Evolutionary conservation across 1,284 basidiomycete species (phyloP), one percentile per base, ranked within the genome.

Genomic region (Ustilago tritici): DNA sequence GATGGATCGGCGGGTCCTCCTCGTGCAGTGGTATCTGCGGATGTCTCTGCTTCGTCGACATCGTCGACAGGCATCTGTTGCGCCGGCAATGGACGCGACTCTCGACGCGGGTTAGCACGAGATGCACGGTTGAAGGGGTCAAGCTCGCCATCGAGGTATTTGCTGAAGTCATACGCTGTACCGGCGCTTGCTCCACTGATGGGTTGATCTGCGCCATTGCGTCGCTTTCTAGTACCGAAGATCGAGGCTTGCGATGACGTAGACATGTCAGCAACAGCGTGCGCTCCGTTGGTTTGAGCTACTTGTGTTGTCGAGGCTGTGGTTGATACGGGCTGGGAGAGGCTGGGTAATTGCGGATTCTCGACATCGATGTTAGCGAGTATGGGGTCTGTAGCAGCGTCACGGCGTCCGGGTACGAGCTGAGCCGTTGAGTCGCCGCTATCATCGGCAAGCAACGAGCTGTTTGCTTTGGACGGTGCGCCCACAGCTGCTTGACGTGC

Each of bases 51-150:
- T n/a, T 61, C 56, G 28, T 61, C 58, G 19, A 60, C 47, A 36
- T 59, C 62, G 4, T 61, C 50, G 19, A 23, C 43, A 3, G 40
- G 46, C 40, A 34, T 38, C 11, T 58, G 65, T 36, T 58, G 66
- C 4, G 47, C 70, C 5, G 75, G 66, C n/a, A 77, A 63, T 3
- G 75, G 75, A 53, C 75, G 62, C 9, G 75, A 77, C 28, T 77
- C 70, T 15, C 69, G 49, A 14, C 75, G 65, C 5, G 56, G 58
- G 15, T 77, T 70, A 19, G 62, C 60, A 28, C 75, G 75, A 10
- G 75, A 69, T 11, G 63, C 70, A 19, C 70, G 70, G 50, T 77
- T 77, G 66, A 77, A 77, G 17, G 75, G 75, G 32, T 77, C 75
- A 47, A 77, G 65, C 32, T 72, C 75, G 36, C 70, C 63, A 19